Base-by-base conservation (phyloP, 768 basidiomycete species). In the Gymnopilus junonius region DNA sequence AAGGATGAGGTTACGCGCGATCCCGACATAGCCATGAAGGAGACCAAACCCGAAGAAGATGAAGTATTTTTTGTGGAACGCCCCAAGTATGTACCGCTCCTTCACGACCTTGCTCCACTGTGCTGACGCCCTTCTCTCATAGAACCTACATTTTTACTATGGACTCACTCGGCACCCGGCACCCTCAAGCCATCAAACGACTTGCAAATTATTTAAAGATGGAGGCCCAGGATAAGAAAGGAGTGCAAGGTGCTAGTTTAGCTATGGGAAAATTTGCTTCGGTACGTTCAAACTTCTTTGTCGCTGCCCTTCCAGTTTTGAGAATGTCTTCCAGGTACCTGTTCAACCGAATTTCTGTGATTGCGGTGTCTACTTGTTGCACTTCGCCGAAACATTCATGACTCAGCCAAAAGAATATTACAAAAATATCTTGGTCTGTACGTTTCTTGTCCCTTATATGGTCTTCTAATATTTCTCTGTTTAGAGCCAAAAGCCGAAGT, bases 281-380 rank as follows among this genome's bases (percentile, higher is more conserved):
- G 55, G 92, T 90, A 67, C 39, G 80, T 75, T 12, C 29, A 55
- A 54, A 40, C 27, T 3, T 20, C 54, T 14, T 37, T 53, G 2
- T 29, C 7, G 48, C 25, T 32, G 27, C 6, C 25, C 50, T 37
- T 34, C n/a, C 23, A 51, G 6, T 42, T 34, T 31, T 31, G 17
- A 62, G 35, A 46, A 25, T 48, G n/a, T 48, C 40, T 2, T 32
- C 29, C 66, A 97, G 94, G 93, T 95, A 3, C 97, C 97, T 3
- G 79, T 80, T 23, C 97, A 99, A 71, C 87, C 87, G 15, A 98
- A 99, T 71, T 93, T 81, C 65, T 93, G 89, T 70, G 96, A 98
- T 73, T 99, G 97, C 67, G 97, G 97, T 6, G 73, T 97, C 29
- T 99, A 93, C 74, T 82, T 99, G 12, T 79, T 99, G 11, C 95